Base-by-base conservation (phyloP, 805 yeast genomes). In the Teunomyces panamensis region DNA sequence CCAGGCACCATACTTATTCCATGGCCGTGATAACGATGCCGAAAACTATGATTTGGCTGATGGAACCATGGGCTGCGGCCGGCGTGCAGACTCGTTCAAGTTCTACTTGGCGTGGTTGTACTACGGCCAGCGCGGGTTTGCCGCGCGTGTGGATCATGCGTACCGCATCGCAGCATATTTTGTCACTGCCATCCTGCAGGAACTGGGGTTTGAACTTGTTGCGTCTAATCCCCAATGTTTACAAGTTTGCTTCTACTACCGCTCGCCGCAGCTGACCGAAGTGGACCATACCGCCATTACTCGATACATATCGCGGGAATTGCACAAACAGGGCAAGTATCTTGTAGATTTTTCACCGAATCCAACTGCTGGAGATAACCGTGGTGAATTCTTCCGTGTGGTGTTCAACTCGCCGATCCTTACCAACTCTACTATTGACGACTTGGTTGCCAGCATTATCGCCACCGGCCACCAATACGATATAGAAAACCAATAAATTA, bases 51-150 rank as follows among this genome's bases (percentile, higher is more conserved):
- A 88, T 56, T 75, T 88, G 47, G 96, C 92, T 0, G 92, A 87
- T 62, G 95, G 94, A 10, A 89, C 96, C 2, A 84, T 89, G 91
- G 96, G 95, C 7, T 88, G 96, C 62, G 96, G 96, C 10, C 79
- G 96, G 55, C 76, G 96, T 46, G 82, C 94, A 0, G 96, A 89
- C 63, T 79, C 92, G 3, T 69, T 88, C 63, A 88, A 88, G 65
- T 73, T 89, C 57, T 88, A 85, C 62, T 63, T 89, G 60, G 82
- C 87, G 1, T 88, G 96, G 96, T 70, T 84, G 49, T 89, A 85
- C 71, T 89, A 84, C 57, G 96, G 96, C 3, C 64, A 69, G 3
- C 56, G 64, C 32, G 96, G 96, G 0, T 85, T 83, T 56, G 81
- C 68, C 29, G 60, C 71, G 42, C 71, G 96, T 36, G 77, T 89